Percentiles rank a stretch among this genome's conserved stretches.
phyloP scores from a whole-genome alignment of 768 basidiomycete genomes.

The Tulasnella sp. region DNA sequence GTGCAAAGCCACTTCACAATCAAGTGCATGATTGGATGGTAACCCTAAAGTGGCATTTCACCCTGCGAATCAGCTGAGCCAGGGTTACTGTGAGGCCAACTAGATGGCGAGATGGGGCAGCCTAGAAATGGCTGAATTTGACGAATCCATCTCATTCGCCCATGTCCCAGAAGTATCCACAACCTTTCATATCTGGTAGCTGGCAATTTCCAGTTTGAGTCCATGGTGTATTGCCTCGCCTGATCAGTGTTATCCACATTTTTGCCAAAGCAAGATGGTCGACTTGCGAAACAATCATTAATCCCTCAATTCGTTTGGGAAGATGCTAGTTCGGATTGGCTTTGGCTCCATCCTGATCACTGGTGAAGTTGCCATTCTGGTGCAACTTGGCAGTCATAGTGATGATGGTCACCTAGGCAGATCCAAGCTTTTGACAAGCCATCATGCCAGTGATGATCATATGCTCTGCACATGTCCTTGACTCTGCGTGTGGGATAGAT shows the following conservation, averaged over 20 bases:
- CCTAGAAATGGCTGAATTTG: slow-evolving; percentile 73
- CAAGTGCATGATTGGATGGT: too few relatives aligned
- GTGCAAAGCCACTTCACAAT: too few relatives aligned
- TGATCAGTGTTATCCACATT: slow-evolving; percentile 93
- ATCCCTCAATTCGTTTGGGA: slow-evolving; percentile 42
- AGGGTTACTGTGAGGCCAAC: slow-evolving; percentile 62
- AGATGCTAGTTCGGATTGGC: slow-evolving; percentile 28
- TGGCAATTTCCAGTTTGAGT: slow-evolving; percentile 46
- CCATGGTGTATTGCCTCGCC: slow-evolving; percentile 65
- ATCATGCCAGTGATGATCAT: slow-evolving; percentile 63
- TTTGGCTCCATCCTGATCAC: slow-evolving; percentile 35
- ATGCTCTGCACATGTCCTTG: slow-evolving; percentile 77
- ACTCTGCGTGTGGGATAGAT: too few relatives aligned
- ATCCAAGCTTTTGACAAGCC: slow-evolving; percentile 72
- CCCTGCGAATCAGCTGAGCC: slow-evolving; percentile 75
- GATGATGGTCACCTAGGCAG: slow-evolving; percentile 69
- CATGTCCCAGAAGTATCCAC: slow-evolving; percentile 10
- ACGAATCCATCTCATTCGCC: slow-evolving; percentile 22
- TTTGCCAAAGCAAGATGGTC: slow-evolving; percentile 40
- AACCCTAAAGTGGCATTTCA: too few relatives aligned
- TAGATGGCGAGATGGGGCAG: slow-evolving; percentile 91
- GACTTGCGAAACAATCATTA: slow-evolving; percentile 75
- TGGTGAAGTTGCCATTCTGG: slow-evolving; percentile 37
- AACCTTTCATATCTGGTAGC: slow-evolving; percentile 25
- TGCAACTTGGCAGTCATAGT: slow-evolving; percentile 66